Conservation (phyloP, 1,284 basidiomycete species). For the Ceratobasidium sp. region DNA sequence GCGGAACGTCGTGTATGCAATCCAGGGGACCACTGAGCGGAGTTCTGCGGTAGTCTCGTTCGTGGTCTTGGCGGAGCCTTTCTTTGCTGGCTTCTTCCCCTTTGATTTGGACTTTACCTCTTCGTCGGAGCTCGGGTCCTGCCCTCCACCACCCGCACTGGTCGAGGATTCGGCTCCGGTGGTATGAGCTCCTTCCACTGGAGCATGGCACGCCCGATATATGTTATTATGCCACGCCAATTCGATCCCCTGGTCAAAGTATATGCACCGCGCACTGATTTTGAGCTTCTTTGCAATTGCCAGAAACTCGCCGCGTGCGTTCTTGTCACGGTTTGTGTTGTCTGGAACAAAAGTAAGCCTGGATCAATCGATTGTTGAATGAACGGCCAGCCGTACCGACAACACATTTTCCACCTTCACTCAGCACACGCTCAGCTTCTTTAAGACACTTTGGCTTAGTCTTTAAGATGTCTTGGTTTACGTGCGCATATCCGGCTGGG, state of each 20-base stretch:
- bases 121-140: slow-evolving; percentile 22
- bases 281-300: slow-evolving; percentile 71
- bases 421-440: slow-evolving; percentile 71
- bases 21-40: slow-evolving; percentile 74
- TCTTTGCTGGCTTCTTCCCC: slow-evolving; percentile 30
- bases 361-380: slow-evolving; percentile 21
- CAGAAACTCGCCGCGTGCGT: slow-evolving; percentile 79
- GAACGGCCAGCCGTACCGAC: slow-evolving; percentile 69
- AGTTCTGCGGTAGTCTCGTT: slow-evolving; percentile 57
- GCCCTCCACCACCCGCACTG: background rate
- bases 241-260: slow-evolving; percentile 78
- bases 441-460: slow-evolving; percentile 82
- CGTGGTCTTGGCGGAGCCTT: slow-evolving; percentile 30
- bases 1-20: slow-evolving; percentile 74
- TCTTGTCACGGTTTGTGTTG: slow-evolving; percentile 84
- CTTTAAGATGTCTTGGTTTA: slow-evolving; percentile 89
- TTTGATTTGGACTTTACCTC: slow-evolving; percentile 22
- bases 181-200: slow-evolving; percentile 4
- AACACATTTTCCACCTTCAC: slow-evolving; percentile 75
- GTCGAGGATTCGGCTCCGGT: slow-evolving; percentile 10
- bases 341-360: slow-evolving; percentile 64
- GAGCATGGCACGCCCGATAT: slow-evolving; percentile 74
- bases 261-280: slow-evolving; percentile 70
- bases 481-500: slow-evolving; percentile 78
- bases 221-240: slow-evolving; percentile 92